Conservation (phyloP, 805 yeast genomes). For the Schwanniomyces sp. region DNA sequence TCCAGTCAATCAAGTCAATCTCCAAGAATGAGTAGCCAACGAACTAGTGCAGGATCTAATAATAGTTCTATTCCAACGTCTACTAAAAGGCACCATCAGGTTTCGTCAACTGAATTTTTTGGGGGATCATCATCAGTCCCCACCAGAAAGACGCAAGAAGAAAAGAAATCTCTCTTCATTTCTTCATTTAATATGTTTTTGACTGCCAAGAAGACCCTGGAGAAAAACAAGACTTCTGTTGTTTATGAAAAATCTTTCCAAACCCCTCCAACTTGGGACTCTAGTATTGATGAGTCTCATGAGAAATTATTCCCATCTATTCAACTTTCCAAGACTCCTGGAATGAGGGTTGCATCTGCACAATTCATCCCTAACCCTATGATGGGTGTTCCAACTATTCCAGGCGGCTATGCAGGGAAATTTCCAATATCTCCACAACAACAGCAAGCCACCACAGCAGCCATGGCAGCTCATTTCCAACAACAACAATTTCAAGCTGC, state of each 20-base stretch:
- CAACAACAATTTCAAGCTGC: slow-evolving; percentile 39
- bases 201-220: slow-evolving; percentile 38
- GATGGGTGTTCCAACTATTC: slow-evolving; percentile 20
- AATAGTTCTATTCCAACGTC: slow-evolving; percentile 8
- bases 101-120: slow-evolving; percentile 42
- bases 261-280: slow-evolving; percentile 78
- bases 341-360: slow-evolving; percentile 14
- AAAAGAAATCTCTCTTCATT: slow-evolving; percentile 37
- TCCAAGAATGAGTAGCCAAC: slow-evolving; percentile 31
- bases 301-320: slow-evolving; percentile 49
- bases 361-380: slow-evolving; percentile 35
- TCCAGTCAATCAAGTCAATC: slow-evolving; percentile 21
- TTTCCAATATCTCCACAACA: slow-evolving; percentile 32
- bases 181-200: slow-evolving; percentile 53
- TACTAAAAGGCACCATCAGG: slow-evolving; percentile 34
- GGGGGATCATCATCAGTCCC: slow-evolving; percentile 41
- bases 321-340: slow-evolving; percentile 15
- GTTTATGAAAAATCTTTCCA: slow-evolving; percentile 61
- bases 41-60: slow-evolving; percentile 27
- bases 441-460: slow-evolving; percentile 23
- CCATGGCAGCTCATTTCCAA: slow-evolving; percentile 34
- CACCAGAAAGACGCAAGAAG: slow-evolving; percentile 33
- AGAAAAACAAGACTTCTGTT: slow-evolving; percentile 18
- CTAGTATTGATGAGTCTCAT: slow-evolving; percentile 57
- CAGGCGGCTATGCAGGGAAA: slow-evolving; percentile 17